phyloP scores from a whole-genome alignment of 192 early-diverging fungal genomes.

The Kappamyces sp. region DNA sequence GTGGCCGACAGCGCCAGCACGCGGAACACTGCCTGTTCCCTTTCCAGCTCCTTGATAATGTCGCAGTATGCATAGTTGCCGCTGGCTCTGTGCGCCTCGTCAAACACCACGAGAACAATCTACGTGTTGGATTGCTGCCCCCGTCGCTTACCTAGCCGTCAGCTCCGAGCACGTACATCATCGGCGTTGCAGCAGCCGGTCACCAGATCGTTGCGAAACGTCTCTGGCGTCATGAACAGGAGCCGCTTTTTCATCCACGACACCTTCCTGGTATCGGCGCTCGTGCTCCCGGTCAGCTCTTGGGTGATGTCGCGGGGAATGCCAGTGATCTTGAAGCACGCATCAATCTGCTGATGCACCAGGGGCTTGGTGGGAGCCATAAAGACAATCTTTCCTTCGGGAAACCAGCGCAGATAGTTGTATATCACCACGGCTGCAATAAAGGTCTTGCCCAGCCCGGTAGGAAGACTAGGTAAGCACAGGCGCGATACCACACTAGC shows the following conservation, averaged over 20 bases:
- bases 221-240: slow-evolving; percentile 85
- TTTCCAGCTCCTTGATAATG: slow-evolving; percentile 53
- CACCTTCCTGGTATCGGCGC: slow-evolving; percentile 40
- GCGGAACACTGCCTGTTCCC: slow-evolving; percentile 50
- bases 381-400: slow-evolving; percentile 74
- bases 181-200: slow-evolving; percentile 58
- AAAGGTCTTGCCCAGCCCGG: slow-evolving; percentile 80
- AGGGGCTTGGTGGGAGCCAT: slow-evolving; percentile 90
- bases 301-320: slow-evolving; percentile 47
- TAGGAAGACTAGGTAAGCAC: slow-evolving; percentile 23
- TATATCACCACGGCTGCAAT: slow-evolving; percentile 93
- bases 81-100: slow-evolving; percentile 86
- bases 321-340: slow-evolving; percentile 75
- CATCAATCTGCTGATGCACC: slow-evolving; percentile 85
- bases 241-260: slow-evolving; percentile 66
- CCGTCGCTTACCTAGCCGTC: slow-evolving; percentile 10
- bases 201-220: slow-evolving; percentile 77
- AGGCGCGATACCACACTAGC: slow-evolving; percentile 70
- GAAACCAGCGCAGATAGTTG: slow-evolving; percentile 88
- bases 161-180: slow-evolving; percentile 34
- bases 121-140: neutral
- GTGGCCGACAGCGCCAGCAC: slow-evolving; percentile 85
- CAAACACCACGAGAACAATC: slow-evolving; percentile 64
- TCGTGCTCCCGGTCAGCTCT: slow-evolving; percentile 61
- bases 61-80: slow-evolving; percentile 80